phyloP scores from a whole-genome alignment of 805 yeast species.

The Brettanomyces naardenensis region DNA sequence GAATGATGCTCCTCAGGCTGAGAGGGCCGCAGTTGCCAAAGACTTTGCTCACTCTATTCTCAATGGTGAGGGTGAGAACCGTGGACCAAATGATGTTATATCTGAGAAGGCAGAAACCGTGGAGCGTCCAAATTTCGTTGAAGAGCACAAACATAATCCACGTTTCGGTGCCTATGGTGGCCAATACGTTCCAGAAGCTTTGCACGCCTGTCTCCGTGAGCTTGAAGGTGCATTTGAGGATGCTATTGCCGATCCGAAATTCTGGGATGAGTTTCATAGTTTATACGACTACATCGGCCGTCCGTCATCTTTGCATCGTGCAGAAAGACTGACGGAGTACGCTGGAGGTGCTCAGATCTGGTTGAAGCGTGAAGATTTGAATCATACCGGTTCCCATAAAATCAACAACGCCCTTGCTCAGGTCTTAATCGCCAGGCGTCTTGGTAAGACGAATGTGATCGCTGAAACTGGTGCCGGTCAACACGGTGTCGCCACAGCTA shows the following conservation, averaged over 20 bases:
- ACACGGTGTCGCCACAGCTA: slow-evolving; percentile 90
- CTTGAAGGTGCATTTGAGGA: slow-evolving; percentile 81
- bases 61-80: slow-evolving; percentile 40
- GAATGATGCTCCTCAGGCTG: slow-evolving; percentile 53
- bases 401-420: slow-evolving; percentile 81
- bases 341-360: slow-evolving; percentile 96
- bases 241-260: slow-evolving; percentile 81
- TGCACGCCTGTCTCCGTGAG: slow-evolving; percentile 85
- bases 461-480: slow-evolving; percentile 95
- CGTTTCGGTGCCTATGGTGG: slow-evolving; percentile 96
- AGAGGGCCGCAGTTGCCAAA: slow-evolving; percentile 56
- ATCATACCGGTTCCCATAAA: slow-evolving; percentile 85
- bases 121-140: slow-evolving; percentile 34
- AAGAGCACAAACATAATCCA: slow-evolving; percentile 60
- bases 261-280: slow-evolving; percentile 88
- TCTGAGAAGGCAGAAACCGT: slow-evolving; percentile 12
- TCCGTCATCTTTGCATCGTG: slow-evolving; percentile 87
- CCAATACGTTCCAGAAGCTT: slow-evolving; percentile 95
- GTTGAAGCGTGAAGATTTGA: slow-evolving; percentile 95
- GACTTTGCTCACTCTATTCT: slow-evolving; percentile 63
- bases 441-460: slow-evolving; percentile 69
- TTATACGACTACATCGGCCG: slow-evolving; percentile 92
- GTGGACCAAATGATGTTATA: slow-evolving; percentile 17
- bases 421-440: slow-evolving; percentile 68
- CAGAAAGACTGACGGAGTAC: slow-evolving; percentile 80